phyloP scores from a whole-genome alignment of 805 yeast species.

The Saturnispora dispora region DNA sequence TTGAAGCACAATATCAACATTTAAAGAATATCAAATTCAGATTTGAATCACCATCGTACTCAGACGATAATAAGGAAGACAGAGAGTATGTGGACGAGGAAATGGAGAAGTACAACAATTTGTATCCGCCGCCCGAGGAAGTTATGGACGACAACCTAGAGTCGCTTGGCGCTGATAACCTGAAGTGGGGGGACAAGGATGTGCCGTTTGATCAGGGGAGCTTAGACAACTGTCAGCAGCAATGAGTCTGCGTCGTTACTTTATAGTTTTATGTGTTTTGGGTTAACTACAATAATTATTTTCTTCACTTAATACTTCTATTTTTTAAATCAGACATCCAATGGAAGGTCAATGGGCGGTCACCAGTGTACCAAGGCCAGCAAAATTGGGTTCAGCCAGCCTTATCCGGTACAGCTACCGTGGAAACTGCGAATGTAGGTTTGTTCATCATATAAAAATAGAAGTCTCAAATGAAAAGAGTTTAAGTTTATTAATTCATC shows the following conservation, averaged over 20 bases:
- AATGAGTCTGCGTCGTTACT: neutral
- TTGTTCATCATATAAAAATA: slow-evolving; percentile 56
- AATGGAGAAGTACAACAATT: slow-evolving; percentile 60
- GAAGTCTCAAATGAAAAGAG: neutral
- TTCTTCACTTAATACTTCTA: neutral
- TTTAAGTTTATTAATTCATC: neutral
- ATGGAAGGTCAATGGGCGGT: slow-evolving; percentile 81
- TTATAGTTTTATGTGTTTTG: neutral
- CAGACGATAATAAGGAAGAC: slow-evolving; percentile 37
- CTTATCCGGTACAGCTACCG: slow-evolving; percentile 71
- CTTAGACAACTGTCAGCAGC: slow-evolving; percentile 48
- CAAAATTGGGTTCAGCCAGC: slow-evolving; percentile 50
- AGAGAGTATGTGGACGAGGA: slow-evolving; percentile 46
- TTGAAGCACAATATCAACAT: slow-evolving; percentile 51
- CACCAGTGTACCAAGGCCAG: slow-evolving; percentile 62
- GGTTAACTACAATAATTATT: neutral
- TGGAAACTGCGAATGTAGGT: slow-evolving; percentile 93
- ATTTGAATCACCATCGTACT: slow-evolving; percentile 59
- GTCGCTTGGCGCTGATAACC: slow-evolving; percentile 32
- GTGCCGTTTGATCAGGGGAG: slow-evolving; percentile 46
- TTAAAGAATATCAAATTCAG: slow-evolving; percentile 52
- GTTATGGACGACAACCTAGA: slow-evolving; percentile 38
- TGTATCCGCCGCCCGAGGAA: slow-evolving; percentile 77
- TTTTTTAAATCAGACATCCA: slow-evolving; percentile 69
- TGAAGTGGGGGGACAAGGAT: slow-evolving; percentile 34